Evolutionary conservation across 139 green algal genomes (phyloP).

Genomic region (Chlamydomonas applanata): DNA sequence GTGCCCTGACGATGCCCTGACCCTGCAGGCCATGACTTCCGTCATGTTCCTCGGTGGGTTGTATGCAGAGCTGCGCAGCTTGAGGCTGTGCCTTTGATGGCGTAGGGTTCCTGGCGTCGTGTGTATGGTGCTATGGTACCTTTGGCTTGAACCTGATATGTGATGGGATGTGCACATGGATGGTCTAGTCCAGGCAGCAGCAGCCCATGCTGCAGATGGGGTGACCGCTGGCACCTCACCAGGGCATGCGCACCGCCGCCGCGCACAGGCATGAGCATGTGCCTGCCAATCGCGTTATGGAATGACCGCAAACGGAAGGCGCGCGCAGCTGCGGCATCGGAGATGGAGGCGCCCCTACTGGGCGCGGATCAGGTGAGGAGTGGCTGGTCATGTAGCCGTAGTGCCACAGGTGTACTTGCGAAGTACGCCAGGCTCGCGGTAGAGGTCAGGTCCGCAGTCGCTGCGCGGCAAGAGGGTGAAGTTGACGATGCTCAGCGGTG

Average conservation of each 20-base stretch:
- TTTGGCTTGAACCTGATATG: not conserved
- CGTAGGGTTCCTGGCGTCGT: not conserved
- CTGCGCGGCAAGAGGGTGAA: no score
- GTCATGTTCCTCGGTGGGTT: conserved; percentile 55
- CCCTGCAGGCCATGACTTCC: conserved; percentile 40
- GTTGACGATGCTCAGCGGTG: no score
- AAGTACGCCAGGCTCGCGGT: no score
- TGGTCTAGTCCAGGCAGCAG: not conserved
- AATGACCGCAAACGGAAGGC: conserved; percentile 39
- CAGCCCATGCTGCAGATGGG: not conserved
- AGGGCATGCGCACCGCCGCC: not conserved
- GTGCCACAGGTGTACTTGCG: no score
- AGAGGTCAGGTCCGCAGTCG: no score
- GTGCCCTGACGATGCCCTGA: not conserved
- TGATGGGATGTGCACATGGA: not conserved
- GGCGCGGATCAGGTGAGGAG: not conserved
- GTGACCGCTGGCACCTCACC: not conserved
- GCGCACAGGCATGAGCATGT: conserved; percentile 57
- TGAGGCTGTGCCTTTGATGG: conserved; percentile 7
- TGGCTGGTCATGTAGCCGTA: no score
- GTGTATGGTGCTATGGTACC: not conserved
- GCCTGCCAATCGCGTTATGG: conserved; percentile 57
- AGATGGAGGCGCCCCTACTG: conserved; percentile 38
- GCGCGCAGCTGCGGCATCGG: not conserved
- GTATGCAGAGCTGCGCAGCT: not conserved